Evolutionary conservation across 1,284 basidiomycete species (phyloP).

Genomic region (Meripilus lineatus): DNA sequence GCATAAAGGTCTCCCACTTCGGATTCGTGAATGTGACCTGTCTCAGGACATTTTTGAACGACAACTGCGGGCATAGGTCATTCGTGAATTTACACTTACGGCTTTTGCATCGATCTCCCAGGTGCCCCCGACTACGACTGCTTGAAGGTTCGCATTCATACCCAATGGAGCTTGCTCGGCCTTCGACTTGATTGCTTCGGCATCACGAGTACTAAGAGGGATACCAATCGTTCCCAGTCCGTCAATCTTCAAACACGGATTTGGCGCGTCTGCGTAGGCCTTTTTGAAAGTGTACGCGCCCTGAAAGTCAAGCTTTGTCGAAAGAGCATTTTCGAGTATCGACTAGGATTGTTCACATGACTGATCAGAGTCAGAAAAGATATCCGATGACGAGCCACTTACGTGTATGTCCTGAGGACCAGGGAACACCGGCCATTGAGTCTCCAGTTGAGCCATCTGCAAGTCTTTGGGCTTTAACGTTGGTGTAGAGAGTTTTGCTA

Average conservation of each 20-base stretch:
- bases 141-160: slow-evolving; percentile 18
- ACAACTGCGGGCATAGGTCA: no score
- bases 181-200: background rate
- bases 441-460: no score
- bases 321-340: slow-evolving; percentile 1
- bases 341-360: no score
- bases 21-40: slow-evolving; percentile 17
- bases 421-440: no score
- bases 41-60: no score
- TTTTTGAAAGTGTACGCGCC: slow-evolving; percentile 17
- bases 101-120: slow-evolving; percentile 19
- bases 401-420: no score
- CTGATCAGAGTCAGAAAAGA: no score
- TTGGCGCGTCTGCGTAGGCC: slow-evolving; percentile 19
- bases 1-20: slow-evolving; percentile 16
- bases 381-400: no score
- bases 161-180: slow-evolving; percentile 26
- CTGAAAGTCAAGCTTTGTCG: slow-evolving; percentile 1
- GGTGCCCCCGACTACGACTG: slow-evolving; percentile 22
- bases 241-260: slow-evolving; percentile 16
- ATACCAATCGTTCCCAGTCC: slow-evolving; percentile 29
- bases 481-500: no score
- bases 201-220: slow-evolving; percentile 24
- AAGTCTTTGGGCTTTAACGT: no score
- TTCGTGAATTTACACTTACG: slow-evolving; percentile 9